Evolutionary conservation across 2,329 filamentous ascomycete genomes (phyloP), one percentile per base, ranked within the genome.

Genomic region (Aureobasidium subglaciale): DNA sequence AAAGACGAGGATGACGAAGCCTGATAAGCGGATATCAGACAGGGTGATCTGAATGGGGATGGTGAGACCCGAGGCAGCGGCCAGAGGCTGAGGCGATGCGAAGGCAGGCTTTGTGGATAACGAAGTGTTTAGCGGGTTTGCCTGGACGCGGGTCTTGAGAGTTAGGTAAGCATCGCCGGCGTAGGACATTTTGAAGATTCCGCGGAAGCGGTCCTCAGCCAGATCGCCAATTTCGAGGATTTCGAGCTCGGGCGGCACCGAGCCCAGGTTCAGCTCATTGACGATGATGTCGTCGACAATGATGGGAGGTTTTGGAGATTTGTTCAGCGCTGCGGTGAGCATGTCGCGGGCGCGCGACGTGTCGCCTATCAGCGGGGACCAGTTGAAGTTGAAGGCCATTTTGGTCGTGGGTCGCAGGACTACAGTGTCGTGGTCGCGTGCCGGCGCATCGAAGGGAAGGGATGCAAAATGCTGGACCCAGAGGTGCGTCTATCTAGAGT

Each of bases 321-420:
- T 97, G 80, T 99, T 99, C 67, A 99, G 80, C 32, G 93, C 93
- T 57, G 88, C 86, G 24, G 93, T 99, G 65, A 99, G 81, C 71
- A 97, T 87, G 70, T 97, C 91, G 71, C 91, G 88, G 50, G 93
- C 92, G 64, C 90, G 87, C 70, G 87, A 83, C 67, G 89, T 92
- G 76, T 97, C 93, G 68, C 92, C 92, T 75, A 95, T 93, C 63
- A 99, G 81, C 69, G 93, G 93, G 82, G 90, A 96, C 93, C 93
- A 99, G 89, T 97, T 97, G 88, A 99, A 99, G 80, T 97, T 97
- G 87, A 99, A 99, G 64, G 93, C 93, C 93, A 99, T 99, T 74
- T 2, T 35, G 37, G 22, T 24, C 22, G 38, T n/a, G n/a, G 40
- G 41, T 20, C 41, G 41, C 25, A 24, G 30, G 32, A 38, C 18